Evolutionary conservation across 306 rosid genomes (phyloP).

Genomic region (Rosa multiflora): DNA sequence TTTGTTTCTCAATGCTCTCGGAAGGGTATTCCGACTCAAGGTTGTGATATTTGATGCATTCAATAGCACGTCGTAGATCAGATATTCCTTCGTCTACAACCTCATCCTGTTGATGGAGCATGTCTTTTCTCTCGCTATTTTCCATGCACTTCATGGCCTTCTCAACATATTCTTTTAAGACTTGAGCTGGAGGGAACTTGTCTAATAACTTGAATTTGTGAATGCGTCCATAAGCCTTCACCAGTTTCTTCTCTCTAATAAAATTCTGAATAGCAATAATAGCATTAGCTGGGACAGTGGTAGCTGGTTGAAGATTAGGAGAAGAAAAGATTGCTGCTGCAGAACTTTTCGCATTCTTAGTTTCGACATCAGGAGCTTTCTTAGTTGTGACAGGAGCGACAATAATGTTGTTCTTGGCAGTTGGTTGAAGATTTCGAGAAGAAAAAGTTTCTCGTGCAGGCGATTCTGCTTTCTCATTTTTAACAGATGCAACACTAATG

Average conservation of each 20-base stretch:
- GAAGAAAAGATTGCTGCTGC: slow-evolving; percentile 12
- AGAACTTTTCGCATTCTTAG: neutral
- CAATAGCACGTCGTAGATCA: neutral
- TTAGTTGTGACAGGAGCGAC: neutral
- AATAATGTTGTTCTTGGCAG: slow-evolving; percentile 1
- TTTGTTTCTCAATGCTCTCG: neutral
- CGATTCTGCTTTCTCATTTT: neutral
- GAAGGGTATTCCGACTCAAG: neutral
- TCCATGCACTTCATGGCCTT: neutral
- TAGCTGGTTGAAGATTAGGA: slow-evolving; percentile 22
- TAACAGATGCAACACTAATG: neutral
- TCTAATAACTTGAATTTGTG: neutral
- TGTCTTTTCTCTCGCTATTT: neutral
- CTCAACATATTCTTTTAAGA: neutral
- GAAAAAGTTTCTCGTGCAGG: slow-evolving; percentile 7
- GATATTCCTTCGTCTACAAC: neutral
- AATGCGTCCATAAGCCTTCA: neutral
- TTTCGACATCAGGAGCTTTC: no score
- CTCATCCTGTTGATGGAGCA: neutral
- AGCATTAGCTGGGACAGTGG: neutral
- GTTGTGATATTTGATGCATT: neutral
- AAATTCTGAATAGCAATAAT: neutral
- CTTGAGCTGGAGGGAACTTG: neutral
- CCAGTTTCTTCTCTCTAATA: neutral
- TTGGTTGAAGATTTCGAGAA: slow-evolving; percentile 25